Percentiles rank a stretch among this genome's conserved stretches.
phyloP scores from a whole-genome alignment of 2,329 filamentous ascomycete genomes.

The Penicillium sp. region DNA sequence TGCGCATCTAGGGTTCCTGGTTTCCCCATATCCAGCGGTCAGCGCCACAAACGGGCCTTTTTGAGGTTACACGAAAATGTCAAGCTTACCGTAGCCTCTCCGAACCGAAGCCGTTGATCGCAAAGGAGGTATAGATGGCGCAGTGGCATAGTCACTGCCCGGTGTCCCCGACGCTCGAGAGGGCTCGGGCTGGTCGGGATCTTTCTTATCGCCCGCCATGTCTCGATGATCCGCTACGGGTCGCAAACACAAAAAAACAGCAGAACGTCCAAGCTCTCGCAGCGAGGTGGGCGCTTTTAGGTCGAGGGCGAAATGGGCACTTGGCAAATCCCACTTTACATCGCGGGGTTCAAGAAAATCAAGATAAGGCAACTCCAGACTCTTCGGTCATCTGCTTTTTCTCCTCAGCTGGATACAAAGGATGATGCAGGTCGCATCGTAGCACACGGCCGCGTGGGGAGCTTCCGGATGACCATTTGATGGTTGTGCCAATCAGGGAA shows the following conservation, averaged over 20 bases:
- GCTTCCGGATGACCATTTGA: conserved; percentile 27
- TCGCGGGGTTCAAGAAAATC: conserved; percentile 18
- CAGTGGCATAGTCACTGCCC: conserved; percentile 13
- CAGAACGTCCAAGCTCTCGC: neutral
- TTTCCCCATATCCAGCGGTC: conserved; percentile 3
- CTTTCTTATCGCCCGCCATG: conserved; percentile 26
- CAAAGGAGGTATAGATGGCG: conserved; percentile 13
- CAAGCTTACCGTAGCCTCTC: conserved; percentile 38
- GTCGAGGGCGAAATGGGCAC: conserved; percentile 6
- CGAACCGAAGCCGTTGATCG: conserved; percentile 22
- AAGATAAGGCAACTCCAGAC: neutral
- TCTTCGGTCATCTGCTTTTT: conserved; percentile 11
- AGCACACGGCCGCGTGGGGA: conserved; percentile 24
- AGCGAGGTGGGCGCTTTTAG: neutral
- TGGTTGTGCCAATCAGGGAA: conserved; percentile 22
- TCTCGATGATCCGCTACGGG: conserved; percentile 9
- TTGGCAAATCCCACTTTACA: conserved; percentile 15
- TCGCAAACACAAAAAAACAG: conserved; percentile 7
- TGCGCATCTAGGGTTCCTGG: conserved; percentile 38
- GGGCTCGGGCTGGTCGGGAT: conserved; percentile 18
- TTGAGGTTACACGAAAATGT: conserved; percentile 23
- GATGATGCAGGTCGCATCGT: conserved; percentile 15
- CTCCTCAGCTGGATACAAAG: conserved; percentile 24
- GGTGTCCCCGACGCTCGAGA: conserved; percentile 15
- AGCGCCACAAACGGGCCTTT: conserved; percentile 7